A percentile compares a stretch with the other conserved stretches of the same genome.
Evolutionary conservation across 306 rosid species (phyloP).

Genomic region (Citrullus mucosospermus): DNA sequence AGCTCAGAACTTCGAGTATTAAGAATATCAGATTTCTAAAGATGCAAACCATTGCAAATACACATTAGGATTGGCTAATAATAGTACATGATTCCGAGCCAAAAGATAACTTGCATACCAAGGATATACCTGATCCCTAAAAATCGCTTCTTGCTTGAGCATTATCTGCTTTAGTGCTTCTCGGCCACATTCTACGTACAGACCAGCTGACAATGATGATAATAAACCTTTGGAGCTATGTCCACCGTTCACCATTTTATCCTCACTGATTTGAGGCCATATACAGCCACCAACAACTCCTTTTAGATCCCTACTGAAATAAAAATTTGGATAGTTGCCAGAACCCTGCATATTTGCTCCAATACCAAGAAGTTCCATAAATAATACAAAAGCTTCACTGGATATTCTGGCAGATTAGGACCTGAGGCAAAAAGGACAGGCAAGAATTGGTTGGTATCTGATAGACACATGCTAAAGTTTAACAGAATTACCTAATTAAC

Average conservation of each 20-base stretch:
- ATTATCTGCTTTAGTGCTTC: slow-evolving; percentile 10
- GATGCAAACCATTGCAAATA: neutral
- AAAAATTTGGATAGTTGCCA: neutral
- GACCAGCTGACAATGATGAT: slow-evolving; percentile 2
- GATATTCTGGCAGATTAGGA: neutral
- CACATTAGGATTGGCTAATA: neutral
- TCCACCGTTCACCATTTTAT: neutral
- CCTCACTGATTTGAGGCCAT: slow-evolving; percentile 3
- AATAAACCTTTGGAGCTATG: slow-evolving; percentile 1
- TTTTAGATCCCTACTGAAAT: neutral
- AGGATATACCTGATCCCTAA: slow-evolving; percentile 14
- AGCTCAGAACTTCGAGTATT: neutral
- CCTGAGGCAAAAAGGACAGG: neutral
- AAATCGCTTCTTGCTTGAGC: slow-evolving; percentile 3
- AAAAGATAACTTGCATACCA: neutral
- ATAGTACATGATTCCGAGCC: neutral
- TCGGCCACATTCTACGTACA: slow-evolving; percentile 1
- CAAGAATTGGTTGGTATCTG: neutral
- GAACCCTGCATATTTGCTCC: slow-evolving; percentile 8
- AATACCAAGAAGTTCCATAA: slow-evolving; percentile 11
- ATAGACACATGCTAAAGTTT: neutral
- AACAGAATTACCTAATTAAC: neutral
- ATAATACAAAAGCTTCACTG: neutral
- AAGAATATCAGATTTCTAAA: neutral
- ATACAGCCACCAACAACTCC: neutral